phyloP scores from a whole-genome alignment of 495 filamentous ascomycete species.

The Hypomontagnella monticulosa region DNA sequence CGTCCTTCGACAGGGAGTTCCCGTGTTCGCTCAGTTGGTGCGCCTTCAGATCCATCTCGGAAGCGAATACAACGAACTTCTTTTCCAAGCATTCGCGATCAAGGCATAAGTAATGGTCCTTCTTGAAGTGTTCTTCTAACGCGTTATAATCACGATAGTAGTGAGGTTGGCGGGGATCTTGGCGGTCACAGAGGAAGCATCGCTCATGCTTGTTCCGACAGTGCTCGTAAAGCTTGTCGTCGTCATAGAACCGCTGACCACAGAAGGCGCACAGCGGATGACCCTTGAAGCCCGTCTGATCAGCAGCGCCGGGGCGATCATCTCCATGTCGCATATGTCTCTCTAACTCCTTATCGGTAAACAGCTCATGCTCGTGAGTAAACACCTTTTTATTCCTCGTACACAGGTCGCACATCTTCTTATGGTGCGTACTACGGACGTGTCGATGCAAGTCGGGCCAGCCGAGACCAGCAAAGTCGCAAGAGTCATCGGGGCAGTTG shows the following conservation, averaged over 20 bases:
- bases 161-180: slow-evolving; percentile 72
- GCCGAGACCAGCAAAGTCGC: slow-evolving; percentile 87
- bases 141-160: slow-evolving; percentile 90
- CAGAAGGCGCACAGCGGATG: slow-evolving; percentile 97
- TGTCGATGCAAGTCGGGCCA: slow-evolving; percentile 96
- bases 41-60: slow-evolving; percentile 90
- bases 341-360: slow-evolving; percentile 78
- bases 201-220: slow-evolving; percentile 92
- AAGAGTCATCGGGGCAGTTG: slow-evolving; percentile 88
- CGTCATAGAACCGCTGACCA: slow-evolving; percentile 89
- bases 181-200: slow-evolving; percentile 91
- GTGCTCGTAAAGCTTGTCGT: slow-evolving; percentile 92
- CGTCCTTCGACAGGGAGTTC: slow-evolving; percentile 81
- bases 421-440: slow-evolving; percentile 81
- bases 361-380: slow-evolving; percentile 97
- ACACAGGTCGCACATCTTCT: slow-evolving; percentile 94
- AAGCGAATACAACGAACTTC: slow-evolving; percentile 97
- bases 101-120: slow-evolving; percentile 85
- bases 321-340: slow-evolving; percentile 93
- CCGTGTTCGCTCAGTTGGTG: slow-evolving; percentile 83
- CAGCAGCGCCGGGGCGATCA: slow-evolving; percentile 85
- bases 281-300: slow-evolving; percentile 96
- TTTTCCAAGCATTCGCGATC: slow-evolving; percentile 93
- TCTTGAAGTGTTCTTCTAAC: slow-evolving; percentile 84
- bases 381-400: slow-evolving; percentile 97